These are phyloP conservation scores for Acacia concinna DNA, from an alignment of 331 rosid genomes.

Conservation along the genomic window DNA sequence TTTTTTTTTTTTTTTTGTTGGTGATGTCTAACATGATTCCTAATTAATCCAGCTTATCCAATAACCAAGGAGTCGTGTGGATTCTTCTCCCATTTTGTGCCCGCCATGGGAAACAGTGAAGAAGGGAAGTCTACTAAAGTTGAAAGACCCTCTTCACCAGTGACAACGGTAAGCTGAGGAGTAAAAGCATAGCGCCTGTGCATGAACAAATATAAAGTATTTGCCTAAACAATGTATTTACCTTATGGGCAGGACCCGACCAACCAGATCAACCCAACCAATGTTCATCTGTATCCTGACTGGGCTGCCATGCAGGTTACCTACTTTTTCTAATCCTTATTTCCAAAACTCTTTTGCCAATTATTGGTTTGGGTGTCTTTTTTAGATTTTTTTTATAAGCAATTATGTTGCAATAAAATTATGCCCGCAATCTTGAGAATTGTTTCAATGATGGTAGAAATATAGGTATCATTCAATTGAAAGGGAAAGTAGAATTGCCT, in stretches of 20 bases:
- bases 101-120: slow-evolving; percentile 73
- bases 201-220: background rate
- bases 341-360: slow-evolving; percentile 11
- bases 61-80: slow-evolving; percentile 5
- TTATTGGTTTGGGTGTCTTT: background rate
- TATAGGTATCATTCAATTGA: background rate
- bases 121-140: slow-evolving; percentile 61
- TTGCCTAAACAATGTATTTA: slow-evolving; percentile 13
- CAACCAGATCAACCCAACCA: slow-evolving; percentile 51
- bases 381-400: background rate
- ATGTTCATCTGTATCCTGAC: slow-evolving; percentile 77
- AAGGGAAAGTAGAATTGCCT: background rate
- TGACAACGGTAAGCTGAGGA: slow-evolving; percentile 52
- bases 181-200: slow-evolving; percentile 15
- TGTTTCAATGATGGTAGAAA: background rate
- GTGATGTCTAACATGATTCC: slow-evolving; percentile 20
- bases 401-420: background rate
- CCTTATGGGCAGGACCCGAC: slow-evolving; percentile 59
- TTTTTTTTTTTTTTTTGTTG: slow-evolving; percentile 9
- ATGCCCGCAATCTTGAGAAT: background rate
- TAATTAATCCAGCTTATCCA: slow-evolving; percentile 30
- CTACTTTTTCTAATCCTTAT: slow-evolving; percentile 8
- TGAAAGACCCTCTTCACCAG: slow-evolving; percentile 71
- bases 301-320: slow-evolving; percentile 98
- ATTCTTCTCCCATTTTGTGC: slow-evolving; percentile 26